These are phyloP conservation scores for Chlorella sp. DNA, from an alignment of 139 green algal genomes.

Conservation along the genomic window DNA sequence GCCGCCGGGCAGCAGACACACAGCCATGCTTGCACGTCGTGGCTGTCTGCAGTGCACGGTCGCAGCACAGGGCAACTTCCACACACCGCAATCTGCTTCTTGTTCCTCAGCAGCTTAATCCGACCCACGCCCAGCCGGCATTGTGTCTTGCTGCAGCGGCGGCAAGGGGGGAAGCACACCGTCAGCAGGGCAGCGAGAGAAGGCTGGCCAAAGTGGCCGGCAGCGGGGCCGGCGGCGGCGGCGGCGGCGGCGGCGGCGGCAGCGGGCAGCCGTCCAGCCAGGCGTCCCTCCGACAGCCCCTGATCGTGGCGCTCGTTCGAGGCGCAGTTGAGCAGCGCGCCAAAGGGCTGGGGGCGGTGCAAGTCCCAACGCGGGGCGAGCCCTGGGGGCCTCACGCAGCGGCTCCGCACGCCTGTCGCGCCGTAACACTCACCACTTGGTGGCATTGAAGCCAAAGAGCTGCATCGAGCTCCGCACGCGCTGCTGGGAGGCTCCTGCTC, in stretches of 20 bases:
- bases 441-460: constrained; percentile 48
- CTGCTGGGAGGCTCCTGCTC: no score
- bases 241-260: no score
- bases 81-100: constrained; percentile 60
- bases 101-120: constrained; percentile 86
- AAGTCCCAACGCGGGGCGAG: no score
- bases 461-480: not conserved
- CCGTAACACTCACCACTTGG: constrained; percentile 32
- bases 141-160: constrained; percentile 68
- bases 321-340: not conserved
- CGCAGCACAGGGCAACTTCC: not conserved
- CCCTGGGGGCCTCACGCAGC: no score
- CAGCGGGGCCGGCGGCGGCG: not conserved
- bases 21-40: not conserved
- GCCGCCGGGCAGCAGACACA: no score
- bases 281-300: not conserved
- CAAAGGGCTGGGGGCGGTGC: not conserved
- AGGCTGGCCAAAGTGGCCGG: not conserved
- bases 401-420: no score
- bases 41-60: no score
- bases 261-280: no score
- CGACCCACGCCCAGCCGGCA: constrained; percentile 72
- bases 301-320: not conserved
- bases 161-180: not conserved
- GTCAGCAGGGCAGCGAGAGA: not conserved